Percentiles rank a stretch among this genome's conserved stretches.
phyloP scores from a whole-genome alignment of 2,329 filamentous ascomycete genomes.

The Fusarium citri region DNA sequence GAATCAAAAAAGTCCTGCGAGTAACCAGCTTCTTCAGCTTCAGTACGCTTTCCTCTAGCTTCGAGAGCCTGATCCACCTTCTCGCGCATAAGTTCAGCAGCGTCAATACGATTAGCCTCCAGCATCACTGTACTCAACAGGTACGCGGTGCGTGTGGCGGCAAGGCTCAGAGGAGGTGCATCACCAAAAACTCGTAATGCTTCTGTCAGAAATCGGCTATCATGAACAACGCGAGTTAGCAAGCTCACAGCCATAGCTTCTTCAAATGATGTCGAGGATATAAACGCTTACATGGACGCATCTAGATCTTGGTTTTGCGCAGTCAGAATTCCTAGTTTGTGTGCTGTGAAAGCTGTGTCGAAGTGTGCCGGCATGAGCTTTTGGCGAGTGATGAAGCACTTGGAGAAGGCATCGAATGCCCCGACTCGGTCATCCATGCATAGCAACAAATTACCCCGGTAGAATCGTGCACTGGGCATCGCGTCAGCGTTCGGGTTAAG shows the following conservation, averaged over 20 bases:
- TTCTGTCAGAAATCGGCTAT: background rate
- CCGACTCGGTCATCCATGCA: too few relatives aligned
- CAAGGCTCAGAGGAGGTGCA: background rate
- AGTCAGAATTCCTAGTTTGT: background rate
- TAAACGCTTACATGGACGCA: background rate
- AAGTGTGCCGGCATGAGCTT: too few relatives aligned
- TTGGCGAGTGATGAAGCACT: too few relatives aligned
- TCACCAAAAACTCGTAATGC: background rate
- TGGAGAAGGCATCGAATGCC: too few relatives aligned
- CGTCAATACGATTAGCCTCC: background rate
- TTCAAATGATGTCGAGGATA: background rate
- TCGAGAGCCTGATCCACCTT: background rate
- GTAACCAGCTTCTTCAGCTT: background rate
- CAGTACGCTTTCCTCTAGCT: background rate
- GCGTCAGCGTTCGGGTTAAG: too few relatives aligned
- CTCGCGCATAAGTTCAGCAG: background rate
- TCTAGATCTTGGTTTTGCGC: background rate
- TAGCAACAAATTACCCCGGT: too few relatives aligned
- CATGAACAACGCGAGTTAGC: background rate
- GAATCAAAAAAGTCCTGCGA: background rate
- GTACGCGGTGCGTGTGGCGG: background rate
- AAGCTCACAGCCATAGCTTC: too few relatives aligned
- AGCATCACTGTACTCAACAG: background rate
- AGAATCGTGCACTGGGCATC: too few relatives aligned
- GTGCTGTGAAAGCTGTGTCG: background rate